These are phyloP conservation scores for Blastosporella zonata DNA, from an alignment of 1,284 basidiomycete species.

Conservation along the genomic window DNA sequence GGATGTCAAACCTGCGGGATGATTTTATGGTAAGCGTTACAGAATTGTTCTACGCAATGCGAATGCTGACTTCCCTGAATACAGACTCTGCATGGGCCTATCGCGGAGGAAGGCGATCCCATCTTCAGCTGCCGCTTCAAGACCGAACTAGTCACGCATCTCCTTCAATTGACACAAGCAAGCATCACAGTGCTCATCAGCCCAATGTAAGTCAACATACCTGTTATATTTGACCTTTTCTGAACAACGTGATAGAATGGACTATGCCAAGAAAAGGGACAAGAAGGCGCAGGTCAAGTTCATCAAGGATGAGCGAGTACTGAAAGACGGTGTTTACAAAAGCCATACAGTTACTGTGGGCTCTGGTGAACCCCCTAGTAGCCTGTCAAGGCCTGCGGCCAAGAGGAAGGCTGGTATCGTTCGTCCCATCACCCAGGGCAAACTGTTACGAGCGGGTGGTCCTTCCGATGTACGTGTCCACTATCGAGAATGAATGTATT, in stretches of 20 bases:
- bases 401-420: constrained; percentile 84
- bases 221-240: not conserved
- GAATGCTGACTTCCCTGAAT: not conserved
- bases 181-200: constrained; percentile 74
- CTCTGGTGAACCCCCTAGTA: constrained; percentile 83
- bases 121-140: constrained; percentile 93
- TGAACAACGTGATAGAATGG: constrained; percentile 49
- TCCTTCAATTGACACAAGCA: constrained; percentile 81
- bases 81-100: constrained; percentile 58
- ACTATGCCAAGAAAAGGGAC: constrained; percentile 96
- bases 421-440: constrained; percentile 83
- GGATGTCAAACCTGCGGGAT: constrained; percentile 87
- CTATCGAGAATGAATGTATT: not conserved
- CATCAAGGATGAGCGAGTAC: constrained; percentile 84
- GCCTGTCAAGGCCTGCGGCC: constrained; percentile 80
- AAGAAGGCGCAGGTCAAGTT: constrained; percentile 90
- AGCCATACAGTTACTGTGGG: constrained; percentile 88
- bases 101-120: constrained; percentile 93
- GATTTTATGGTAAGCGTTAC: constrained; percentile 83
- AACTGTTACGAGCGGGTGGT: constrained; percentile 75
- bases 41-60: not conserved
- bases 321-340: constrained; percentile 90
- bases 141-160: constrained; percentile 87
- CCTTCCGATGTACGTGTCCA: constrained; percentile 51
- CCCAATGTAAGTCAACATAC: constrained; percentile 58